Evolutionary conservation across 2,329 filamentous ascomycete species (phyloP).

Genomic region (Fusarium cicatricum): DNA sequence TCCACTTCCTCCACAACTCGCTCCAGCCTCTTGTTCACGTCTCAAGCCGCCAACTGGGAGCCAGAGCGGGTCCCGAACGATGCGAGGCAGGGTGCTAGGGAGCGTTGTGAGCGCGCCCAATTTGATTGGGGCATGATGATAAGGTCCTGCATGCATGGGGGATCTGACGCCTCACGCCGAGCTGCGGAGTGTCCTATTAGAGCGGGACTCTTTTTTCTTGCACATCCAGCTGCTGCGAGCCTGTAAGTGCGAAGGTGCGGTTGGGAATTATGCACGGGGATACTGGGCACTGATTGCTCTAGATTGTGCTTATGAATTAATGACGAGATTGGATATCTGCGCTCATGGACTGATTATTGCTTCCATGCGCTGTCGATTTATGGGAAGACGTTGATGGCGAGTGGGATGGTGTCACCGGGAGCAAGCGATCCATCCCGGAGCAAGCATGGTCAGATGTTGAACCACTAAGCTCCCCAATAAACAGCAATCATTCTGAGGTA

Average conservation of each 20-base stretch:
- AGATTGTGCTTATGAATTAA: background rate
- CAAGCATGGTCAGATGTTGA: background rate
- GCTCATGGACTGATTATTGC: conserved; percentile 1
- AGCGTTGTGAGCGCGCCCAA: conserved; percentile 18
- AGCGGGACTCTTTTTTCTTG: conserved; percentile 30
- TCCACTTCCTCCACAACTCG: conserved; percentile 22
- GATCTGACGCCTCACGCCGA: conserved; percentile 38
- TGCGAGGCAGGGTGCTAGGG: conserved; percentile 22
- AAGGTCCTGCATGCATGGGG: conserved; percentile 40
- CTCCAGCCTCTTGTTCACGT: conserved; percentile 12
- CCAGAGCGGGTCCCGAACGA: conserved; percentile 9
- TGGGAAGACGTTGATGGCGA: conserved; percentile 1
- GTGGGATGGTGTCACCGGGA: conserved; percentile 2
- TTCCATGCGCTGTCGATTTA: conserved; percentile 1
- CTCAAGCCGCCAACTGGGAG: conserved; percentile 3
- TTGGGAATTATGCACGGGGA: conserved; percentile 9
- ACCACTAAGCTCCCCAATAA: background rate
- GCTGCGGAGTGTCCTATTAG: conserved; percentile 34
- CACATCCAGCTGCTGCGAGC: conserved; percentile 1
- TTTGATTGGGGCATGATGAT: conserved; percentile 33
- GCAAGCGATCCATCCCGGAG: background rate
- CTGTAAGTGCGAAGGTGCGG: conserved; percentile 4
- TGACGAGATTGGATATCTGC: background rate
- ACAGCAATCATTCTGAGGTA: background rate
- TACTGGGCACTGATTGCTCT: background rate